Evolutionary conservation across 2,329 filamentous ascomycete species (phyloP).

Genomic region (Aspergillus unguis): DNA sequence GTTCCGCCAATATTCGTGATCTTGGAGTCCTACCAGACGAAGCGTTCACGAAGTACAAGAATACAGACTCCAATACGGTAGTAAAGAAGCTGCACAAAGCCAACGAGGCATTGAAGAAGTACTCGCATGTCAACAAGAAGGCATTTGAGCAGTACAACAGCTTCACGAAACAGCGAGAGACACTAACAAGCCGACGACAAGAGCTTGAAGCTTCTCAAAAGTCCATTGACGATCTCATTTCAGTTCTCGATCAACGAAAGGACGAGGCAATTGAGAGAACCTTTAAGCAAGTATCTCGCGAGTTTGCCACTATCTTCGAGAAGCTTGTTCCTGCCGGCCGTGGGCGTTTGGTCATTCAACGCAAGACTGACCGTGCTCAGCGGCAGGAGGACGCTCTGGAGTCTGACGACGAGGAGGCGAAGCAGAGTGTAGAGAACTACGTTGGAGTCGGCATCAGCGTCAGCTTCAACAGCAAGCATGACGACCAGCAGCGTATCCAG

Average conservation of each 20-base stretch:
- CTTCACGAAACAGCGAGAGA: conserved; percentile 89
- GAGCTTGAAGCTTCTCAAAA: conserved; percentile 83
- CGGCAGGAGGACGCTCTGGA: conserved; percentile 64
- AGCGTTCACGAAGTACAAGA: conserved; percentile 85
- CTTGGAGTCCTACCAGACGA: conserved; percentile 91
- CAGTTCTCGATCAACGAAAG: conserved; percentile 88
- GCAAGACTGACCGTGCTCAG: conserved; percentile 70
- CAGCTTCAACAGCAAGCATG: conserved; percentile 97
- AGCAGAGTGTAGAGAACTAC: conserved; percentile 79
- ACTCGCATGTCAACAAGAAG: conserved; percentile 98
- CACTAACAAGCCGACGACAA: conserved; percentile 74
- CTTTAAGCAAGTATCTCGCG: conserved; percentile 94
- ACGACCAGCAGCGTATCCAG: conserved; percentile 96
- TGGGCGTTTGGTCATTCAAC: conserved; percentile 87
- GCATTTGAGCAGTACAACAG: conserved; percentile 98
- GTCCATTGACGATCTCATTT: conserved; percentile 88
- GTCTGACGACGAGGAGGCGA: conserved; percentile 63
- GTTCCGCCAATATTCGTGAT: conserved; percentile 84
- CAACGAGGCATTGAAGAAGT: conserved; percentile 91
- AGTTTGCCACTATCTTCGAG: conserved; percentile 90
- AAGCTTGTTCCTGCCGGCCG: conserved; percentile 92
- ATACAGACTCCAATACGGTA: conserved; percentile 73
- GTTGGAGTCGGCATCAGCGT: conserved; percentile 94
- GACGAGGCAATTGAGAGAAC: conserved; percentile 98
- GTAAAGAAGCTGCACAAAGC: conserved; percentile 77